Base-by-base conservation (phyloP, 305 asterid species). In the Fraxinus latifolia region DNA sequence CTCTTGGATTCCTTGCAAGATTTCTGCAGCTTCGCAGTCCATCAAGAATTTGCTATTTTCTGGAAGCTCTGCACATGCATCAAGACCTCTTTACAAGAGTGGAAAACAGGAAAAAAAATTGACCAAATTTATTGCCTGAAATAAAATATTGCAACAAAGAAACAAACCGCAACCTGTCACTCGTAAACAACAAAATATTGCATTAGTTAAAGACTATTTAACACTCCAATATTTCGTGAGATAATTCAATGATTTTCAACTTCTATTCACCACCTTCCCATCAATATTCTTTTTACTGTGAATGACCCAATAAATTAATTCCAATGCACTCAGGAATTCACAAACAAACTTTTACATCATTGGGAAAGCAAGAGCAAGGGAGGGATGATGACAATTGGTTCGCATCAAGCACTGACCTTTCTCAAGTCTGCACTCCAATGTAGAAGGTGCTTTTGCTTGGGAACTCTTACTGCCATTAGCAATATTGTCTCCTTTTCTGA, bases 1-100 rank as follows among this genome's bases (percentile, higher is more conserved):
- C 79, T 91, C 96, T 82, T 96, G 99, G 86, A 96, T 90, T 78
- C 88, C 85, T 82, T 89, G 92, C 83, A 96, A 85, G 82, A 92
- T 89, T 42, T 90, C 94, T 72, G 93, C 94, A 77, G 97, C 98
- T 88, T 96, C 97, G 83, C 91, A 92, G 88, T 96, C 99, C 97
- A 92, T 93, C 91, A 96, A 82, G 87, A 97, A 96, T 60, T 78
- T 83, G 33, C 94, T 77, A 44, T 88, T 87, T 58, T 84, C 86
- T 37, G 97, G 91, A 83, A 94, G 84, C 78, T 90, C 98, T 96
- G 93, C 87, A 84, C 33, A 72, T 72, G 80, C 62, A 88, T 72
- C 77, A 84, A 82, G 81, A 86, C 32, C 32, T 65, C 73, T 60
- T 76, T 81, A 44, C 83, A 79, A 80, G 72, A 71, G 73, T 80